phyloP scores from a whole-genome alignment of 129 eudicot genomes.

The Artemisia argyi region DNA sequence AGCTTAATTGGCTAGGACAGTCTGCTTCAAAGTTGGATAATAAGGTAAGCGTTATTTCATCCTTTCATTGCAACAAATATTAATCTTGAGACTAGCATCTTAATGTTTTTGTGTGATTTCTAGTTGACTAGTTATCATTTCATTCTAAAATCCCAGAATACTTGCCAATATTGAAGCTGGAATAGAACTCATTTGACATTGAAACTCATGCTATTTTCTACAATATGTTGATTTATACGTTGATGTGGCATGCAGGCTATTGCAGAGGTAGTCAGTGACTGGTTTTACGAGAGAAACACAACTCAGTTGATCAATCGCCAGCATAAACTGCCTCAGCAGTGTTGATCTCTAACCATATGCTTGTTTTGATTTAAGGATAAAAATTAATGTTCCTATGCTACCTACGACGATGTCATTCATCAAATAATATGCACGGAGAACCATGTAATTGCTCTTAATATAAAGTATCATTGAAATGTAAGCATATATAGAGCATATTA shows the following conservation, averaged over 20 bases:
- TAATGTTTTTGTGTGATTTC: too few relatives aligned
- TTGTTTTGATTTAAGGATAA: conserved; percentile 1
- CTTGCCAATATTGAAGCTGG: neutral
- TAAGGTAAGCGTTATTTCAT: conserved; percentile 26
- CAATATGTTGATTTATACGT: neutral
- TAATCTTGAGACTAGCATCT: neutral
- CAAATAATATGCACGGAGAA: conserved; percentile 17
- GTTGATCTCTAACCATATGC: conserved; percentile 23
- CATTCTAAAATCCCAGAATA: too few relatives aligned
- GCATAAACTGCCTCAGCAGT: conserved; percentile 28
- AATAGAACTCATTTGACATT: conserved; percentile 1
- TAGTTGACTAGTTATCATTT: neutral
- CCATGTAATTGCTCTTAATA: conserved; percentile 13
- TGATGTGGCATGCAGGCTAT: conserved; percentile 35
- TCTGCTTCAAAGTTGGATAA: conserved; percentile 44
- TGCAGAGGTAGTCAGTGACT: conserved; percentile 41
- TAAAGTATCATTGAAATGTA: neutral
- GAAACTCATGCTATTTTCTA: neutral
- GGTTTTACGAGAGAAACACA: conserved; percentile 42
- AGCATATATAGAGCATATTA: neutral
- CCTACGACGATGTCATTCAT: conserved; percentile 6
- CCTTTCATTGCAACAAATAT: neutral
- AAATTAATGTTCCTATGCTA: neutral
- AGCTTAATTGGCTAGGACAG: conserved; percentile 42
- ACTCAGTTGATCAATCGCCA: conserved; percentile 30